A percentile compares a stretch with the other conserved stretches of the same genome.
Conservation (phyloP, 2,329 filamentous ascomycete species). For the Xylariales sp. region DNA sequence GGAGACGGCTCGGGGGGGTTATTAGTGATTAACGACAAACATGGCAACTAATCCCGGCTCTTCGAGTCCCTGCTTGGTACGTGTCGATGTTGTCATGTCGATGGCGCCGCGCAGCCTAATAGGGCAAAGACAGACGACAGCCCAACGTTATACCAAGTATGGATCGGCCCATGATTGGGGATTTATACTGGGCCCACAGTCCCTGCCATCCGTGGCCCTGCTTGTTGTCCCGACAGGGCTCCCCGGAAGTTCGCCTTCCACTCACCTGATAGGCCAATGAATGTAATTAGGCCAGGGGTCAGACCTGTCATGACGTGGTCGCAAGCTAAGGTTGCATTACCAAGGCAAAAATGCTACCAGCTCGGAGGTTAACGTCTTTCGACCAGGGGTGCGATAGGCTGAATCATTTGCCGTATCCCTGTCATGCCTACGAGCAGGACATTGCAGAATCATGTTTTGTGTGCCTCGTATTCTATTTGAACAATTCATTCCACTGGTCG, state of each 20-base stretch:
- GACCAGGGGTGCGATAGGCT: too few relatives aligned
- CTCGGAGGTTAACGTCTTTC: too few relatives aligned
- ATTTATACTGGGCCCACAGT: conserved; percentile 1
- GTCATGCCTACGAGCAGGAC: not conserved
- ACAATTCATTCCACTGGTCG: too few relatives aligned
- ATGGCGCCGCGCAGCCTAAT: conserved; percentile 11
- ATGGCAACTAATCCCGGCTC: conserved; percentile 3
- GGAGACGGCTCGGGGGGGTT: not conserved
- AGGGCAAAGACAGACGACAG: conserved; percentile 9
- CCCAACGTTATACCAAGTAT: conserved; percentile 6
- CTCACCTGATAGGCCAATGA: conserved; percentile 16
- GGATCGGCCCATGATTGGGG: not conserved
- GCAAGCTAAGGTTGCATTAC: too few relatives aligned
- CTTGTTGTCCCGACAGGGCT: conserved; percentile 10
- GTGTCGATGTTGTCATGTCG: conserved; percentile 18
- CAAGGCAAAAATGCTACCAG: too few relatives aligned
- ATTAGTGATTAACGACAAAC: not conserved
- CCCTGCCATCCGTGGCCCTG: conserved; percentile 6
- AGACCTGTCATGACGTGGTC: conserved; percentile 24
- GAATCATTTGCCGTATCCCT: not conserved
- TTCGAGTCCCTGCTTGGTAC: conserved; percentile 11
- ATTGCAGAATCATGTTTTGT: conserved; percentile 8
- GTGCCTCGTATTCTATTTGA: too few relatives aligned
- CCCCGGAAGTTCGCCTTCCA: not conserved
- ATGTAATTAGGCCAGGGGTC: conserved; percentile 13